These are phyloP conservation scores for Ascochyta lentis DNA, from an alignment of 2,329 filamentous ascomycete species.

Conservation along the genomic window DNA sequence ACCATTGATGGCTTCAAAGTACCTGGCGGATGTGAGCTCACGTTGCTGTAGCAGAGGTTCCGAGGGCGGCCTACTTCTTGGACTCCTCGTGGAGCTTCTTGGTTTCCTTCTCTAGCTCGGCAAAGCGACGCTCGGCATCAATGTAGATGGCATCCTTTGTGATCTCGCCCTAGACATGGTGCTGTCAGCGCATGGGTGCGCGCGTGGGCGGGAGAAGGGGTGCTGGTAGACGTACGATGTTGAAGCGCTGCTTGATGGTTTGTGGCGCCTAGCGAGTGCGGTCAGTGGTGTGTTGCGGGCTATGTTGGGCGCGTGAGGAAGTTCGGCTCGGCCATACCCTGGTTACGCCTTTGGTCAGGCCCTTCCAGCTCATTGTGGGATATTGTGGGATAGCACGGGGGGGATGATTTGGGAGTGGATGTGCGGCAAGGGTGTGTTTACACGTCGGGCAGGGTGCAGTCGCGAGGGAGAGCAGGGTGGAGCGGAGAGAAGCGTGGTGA, in stretches of 20 bases:
- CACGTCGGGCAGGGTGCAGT: slow-evolving; percentile 8
- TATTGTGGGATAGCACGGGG: slow-evolving; percentile 57
- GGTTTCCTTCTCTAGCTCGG: slow-evolving; percentile 93
- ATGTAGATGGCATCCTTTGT: slow-evolving; percentile 95
- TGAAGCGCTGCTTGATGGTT: slow-evolving; percentile 89
- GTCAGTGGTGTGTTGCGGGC: slow-evolving; percentile 32
- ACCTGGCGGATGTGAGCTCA: slow-evolving; percentile 54
- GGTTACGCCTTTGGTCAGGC: slow-evolving; percentile 86
- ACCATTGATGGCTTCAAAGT: slow-evolving; percentile 96
- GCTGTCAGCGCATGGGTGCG: slow-evolving; percentile 29
- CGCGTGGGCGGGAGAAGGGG: slow-evolving; percentile 29
- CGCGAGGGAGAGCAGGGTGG: slow-evolving; percentile 6
- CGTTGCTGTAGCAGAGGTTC: not conserved
- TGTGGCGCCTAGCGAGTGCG: slow-evolving; percentile 73
- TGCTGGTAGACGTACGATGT: slow-evolving; percentile 63
- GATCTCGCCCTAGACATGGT: slow-evolving; percentile 70
- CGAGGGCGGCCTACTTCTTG: slow-evolving; percentile 65
- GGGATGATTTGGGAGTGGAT: slow-evolving; percentile 12
- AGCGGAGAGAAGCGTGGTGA: slow-evolving; percentile 10
- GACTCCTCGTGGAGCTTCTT: slow-evolving; percentile 97
- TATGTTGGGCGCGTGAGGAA: slow-evolving; percentile 16
- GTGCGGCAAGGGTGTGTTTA: slow-evolving; percentile 5
- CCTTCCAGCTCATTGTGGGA: slow-evolving; percentile 88
- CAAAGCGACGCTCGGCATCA: slow-evolving; percentile 91
- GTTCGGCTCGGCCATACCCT: slow-evolving; percentile 65